Base-by-base conservation (phyloP, 2,329 filamentous ascomycete species). In the Fusarium dlaminii region DNA sequence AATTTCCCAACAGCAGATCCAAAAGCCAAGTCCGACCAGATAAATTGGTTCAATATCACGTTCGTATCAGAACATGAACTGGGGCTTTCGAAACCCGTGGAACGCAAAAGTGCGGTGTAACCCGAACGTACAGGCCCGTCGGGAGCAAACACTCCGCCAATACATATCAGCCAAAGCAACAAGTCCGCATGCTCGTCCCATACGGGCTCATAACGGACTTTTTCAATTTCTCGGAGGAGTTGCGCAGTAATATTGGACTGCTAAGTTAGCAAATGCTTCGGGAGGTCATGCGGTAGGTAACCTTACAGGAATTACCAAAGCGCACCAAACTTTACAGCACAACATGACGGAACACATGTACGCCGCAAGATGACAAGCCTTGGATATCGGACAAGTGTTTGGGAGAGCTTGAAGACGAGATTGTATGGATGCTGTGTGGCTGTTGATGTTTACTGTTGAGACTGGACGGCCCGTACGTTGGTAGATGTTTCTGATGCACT, bases 371-470 rank as follows among this genome's bases (percentile, higher is more conserved):
- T 79, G 73, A n/a, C 82, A 84, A 62, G 81, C 84, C 5, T 81
- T 78, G 4, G 73, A 62, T 10, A 83, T 27, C 4, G 74, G 45
- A 1, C 76, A 81, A 1, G 20, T 5, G 15, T 70, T 73, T 9
- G 68, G 65, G 7, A 84, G 67, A 13, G 55, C 48, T 6, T 75
- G 75, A 0, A 86, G 74, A 37, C 83, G 79, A 0, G 84, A 85
- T 42, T 86, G 84, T 18, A 86, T 83, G 6, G 81, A 85, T 43
- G 84, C 84, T 40, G 79, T 79, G 14, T 85, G 84, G 39, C 83
- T 83, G 43, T 86, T 79, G 30, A 86, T 80, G 14, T 71, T 67
- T 45, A 79, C 68, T 70, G 84, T 81, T 5, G 73, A 68, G 2
- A 79, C 52, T 1, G 57, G 54, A 40, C 82, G 77, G 5, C 73